Conservation (phyloP, 2,329 filamentous ascomycete species). For the Exophiala alcalophila region DNA sequence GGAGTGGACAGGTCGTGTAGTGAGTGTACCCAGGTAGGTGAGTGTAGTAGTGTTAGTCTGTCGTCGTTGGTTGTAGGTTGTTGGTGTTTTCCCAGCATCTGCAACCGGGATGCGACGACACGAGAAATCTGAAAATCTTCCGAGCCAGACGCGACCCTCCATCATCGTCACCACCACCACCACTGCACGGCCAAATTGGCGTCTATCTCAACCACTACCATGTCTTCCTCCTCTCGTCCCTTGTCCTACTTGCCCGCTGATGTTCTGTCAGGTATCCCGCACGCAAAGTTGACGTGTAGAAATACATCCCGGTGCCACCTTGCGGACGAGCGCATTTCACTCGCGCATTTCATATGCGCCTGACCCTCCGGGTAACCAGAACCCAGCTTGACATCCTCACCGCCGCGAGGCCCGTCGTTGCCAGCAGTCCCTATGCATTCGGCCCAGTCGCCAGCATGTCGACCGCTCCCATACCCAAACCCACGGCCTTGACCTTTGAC, state of each 20-base stretch:
- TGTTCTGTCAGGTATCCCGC: constrained; percentile 9
- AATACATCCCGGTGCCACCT: constrained; percentile 21
- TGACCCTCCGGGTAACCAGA: constrained; percentile 13
- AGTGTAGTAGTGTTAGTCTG: too few species aligned
- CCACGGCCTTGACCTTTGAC: constrained; percentile 71
- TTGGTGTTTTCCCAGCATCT: too few species aligned
- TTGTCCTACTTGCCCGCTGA: constrained; percentile 6
- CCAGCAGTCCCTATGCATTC: constrained; percentile 22
- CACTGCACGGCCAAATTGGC: too few species aligned
- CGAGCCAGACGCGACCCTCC: not conserved
- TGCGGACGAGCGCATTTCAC: constrained; percentile 14
- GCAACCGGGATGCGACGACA: too few species aligned
- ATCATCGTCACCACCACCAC: too few species aligned
- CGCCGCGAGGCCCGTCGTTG: constrained; percentile 15
- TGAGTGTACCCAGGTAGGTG: too few species aligned
- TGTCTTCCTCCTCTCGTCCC: not conserved
- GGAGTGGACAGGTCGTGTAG: too few species aligned
- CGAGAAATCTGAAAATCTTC: too few species aligned
- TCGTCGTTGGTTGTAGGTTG: too few species aligned
- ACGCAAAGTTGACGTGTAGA: constrained; percentile 9
- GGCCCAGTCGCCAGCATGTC: constrained; percentile 24
- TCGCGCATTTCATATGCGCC: constrained; percentile 22
- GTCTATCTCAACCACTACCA: not conserved
- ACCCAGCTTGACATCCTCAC: constrained; percentile 25
- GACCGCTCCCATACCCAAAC: constrained; percentile 19